Evolutionary conservation across 176 grass and related monocot species (phyloP), one percentile per base, ranked within the genome.

Genomic region (Triticum turgidum): DNA sequence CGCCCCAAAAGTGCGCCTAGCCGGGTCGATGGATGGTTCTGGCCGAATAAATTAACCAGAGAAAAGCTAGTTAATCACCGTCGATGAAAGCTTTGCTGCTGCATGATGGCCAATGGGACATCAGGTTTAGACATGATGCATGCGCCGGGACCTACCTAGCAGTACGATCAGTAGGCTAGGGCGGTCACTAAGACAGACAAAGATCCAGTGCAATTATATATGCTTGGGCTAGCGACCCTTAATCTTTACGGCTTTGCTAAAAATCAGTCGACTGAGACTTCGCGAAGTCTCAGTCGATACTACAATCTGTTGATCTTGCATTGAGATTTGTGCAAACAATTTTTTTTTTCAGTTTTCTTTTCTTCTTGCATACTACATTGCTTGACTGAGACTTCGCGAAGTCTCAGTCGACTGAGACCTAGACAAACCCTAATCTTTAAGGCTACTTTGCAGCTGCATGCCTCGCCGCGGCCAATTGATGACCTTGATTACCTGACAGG

Each of bases 391-490:
- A 25, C 24, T 25, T 25, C 24, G 24, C 24, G 24, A 25, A 25
- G 24, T 25, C 24, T 25, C 24, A 25, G 24, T 25, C 24, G 24
- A 25, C 24, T 25, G 24, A 25, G 24, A 25, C 24, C 24, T 25
- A 25, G 24, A 25, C 24, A 25, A 25, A 25, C 24, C 24, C 24
- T 65, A 13, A 73, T 61, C 73, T 86, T 90, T 17, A 82, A 52
- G 78, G 69, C 15, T 51, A 80, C 72, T 32, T 66, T 71, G 83
- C 51, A 54, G 51, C 0, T 56, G 88, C 88, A 63, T 86, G 84
- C 84, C 32, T 87, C 41, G 65, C 33, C n/a, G 37, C 49, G 18
- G 17, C 59, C 12, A 74, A 89, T 77, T 64, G 84, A 86, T 90
- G 47, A 14, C 73, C 27, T 4, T 59, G 2, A 59, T 59, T 59